Base-by-base conservation (phyloP, 352 stramenopile species). In the Globisporangium radiosum region DNA sequence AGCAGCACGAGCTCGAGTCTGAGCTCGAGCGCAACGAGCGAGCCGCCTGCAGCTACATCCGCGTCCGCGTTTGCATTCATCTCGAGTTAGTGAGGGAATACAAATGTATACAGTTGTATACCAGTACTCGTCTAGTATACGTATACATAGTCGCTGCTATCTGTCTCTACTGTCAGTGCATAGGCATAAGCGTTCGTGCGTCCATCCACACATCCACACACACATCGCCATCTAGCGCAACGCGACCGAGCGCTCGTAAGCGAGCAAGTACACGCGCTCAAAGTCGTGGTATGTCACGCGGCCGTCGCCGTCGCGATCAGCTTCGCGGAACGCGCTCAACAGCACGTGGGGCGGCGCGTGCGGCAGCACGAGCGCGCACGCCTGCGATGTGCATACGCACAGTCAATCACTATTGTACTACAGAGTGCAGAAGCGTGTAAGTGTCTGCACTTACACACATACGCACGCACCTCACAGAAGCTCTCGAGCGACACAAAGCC, bases 61-160 rank as follows among this genome's bases (percentile, higher is more conserved):
- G 47, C 73, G 11, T 87, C 76, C 44, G 78, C 81, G 65, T 87
- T 87, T 50, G 80, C 74, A 8, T 87, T 87, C 60, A 87, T 87
- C 42, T 83, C 69, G 6, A 81, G 72, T 53, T 25, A 25, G 25
- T 25, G 25, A 25, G 25, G 25, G 25, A 25, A 25, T 25, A 25
- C 25, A 25, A 25, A 25, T 25, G 25, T 25, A 25, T 25, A 25
- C 25, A 25, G 25, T 1, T 25, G 25, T 2, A 25, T 25, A 25
- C 25, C 25, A 25, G 25, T 25, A 25, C 25, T 25, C 25, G 25
- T 25, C 25, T 25, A 25, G 25, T 25, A 25, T 25, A 25, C 25
- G 25, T 25, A 25, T 25, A 25, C 25, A 25, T 2, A 25, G 2
- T 25, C 25, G 25, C 25, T 25, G 25, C 25, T 25, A 25, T 25